Evolutionary conservation across 2,329 filamentous ascomycete genomes (phyloP), one percentile per base, ranked within the genome.

Genomic region (Penicillium sclerotigenum): DNA sequence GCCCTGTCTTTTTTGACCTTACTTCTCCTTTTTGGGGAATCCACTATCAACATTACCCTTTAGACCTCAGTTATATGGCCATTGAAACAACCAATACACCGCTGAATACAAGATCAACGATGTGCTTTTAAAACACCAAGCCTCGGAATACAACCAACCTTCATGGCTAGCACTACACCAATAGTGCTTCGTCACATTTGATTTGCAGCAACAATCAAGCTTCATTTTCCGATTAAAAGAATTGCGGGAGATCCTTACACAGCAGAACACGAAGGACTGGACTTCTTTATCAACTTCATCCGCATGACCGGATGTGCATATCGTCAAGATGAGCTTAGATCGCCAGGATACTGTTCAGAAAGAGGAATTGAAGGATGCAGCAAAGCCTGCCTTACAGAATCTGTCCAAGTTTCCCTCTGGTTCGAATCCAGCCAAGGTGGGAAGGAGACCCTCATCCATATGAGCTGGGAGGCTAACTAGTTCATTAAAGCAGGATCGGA

Each of bases 251-350:
- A 57, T 18, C 20, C 52, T 34, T 28, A 22, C 26, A 41, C 24
- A 20, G n/a, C 37, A 41, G 18, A 34, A 13, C 13, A 20, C 36
- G 14, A 26, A 37, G 31, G 45, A 36, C 18, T 41, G 22, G 45
- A 36, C 18, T 41, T 24, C 14, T 51, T 47, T 43, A 26, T 33
- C 33, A 40, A 38, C 10, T 14, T 18, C 40, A 47, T 28, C 26
- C 28, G n/a, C 46, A 16, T 7, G 37, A 26, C 42, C 40, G 43
- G 36, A 60, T 53, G 53, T 40, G 49, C 49, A 58, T 56, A 47
- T 43, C 24, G 28, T 48, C 61, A 68, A 61, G 52, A 74, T 74
- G 72, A 73, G 71, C 57, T 60, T 73, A 53, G 63, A 74, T 64
- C 71, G 68, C 42, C 68, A 72, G 47, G 50, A 72, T 57, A 54